phyloP scores from a whole-genome alignment of 352 stramenopile genomes.

The Paralagenidium karlingii region DNA sequence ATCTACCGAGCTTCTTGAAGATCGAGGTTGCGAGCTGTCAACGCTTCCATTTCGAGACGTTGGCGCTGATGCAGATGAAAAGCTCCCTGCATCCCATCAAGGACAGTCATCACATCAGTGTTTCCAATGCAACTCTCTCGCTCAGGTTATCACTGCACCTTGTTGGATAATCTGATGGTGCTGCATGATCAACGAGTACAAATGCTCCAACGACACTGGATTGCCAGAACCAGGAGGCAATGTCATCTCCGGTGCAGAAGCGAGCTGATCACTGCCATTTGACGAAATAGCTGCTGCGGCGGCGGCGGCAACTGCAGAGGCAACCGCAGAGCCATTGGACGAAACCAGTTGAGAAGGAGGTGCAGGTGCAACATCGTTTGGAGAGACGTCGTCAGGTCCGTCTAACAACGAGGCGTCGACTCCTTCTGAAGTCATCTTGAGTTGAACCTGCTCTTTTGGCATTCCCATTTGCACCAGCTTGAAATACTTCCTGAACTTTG shows the following conservation, averaged over 20 bases:
- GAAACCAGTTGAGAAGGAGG: slow-evolving; percentile 2
- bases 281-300: too few species aligned
- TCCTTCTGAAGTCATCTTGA: slow-evolving; percentile 69
- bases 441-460: slow-evolving; percentile 65
- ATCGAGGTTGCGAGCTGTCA: neutral
- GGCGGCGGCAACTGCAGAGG: slow-evolving; percentile 15
- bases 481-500: slow-evolving; percentile 68
- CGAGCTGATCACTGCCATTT: too few species aligned
- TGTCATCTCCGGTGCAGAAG: too few species aligned
- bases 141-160: slow-evolving; percentile 17
- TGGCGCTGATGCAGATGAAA: neutral
- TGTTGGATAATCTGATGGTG: slow-evolving; percentile 82
- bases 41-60: neutral
- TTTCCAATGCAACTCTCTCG: neutral
- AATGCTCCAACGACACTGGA: slow-evolving; percentile 73
- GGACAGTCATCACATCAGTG: too few species aligned
- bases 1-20: slow-evolving; percentile 47
- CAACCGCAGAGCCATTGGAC: slow-evolving; percentile 2
- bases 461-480: slow-evolving; percentile 76
- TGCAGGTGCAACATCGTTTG: slow-evolving; percentile 44
- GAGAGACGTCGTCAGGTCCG: slow-evolving; percentile 55
- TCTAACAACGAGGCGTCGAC: slow-evolving; percentile 51
- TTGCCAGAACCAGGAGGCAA: too few species aligned
- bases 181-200: slow-evolving; percentile 81
- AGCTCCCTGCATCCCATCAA: too few species aligned